Percentiles rank a stretch among this genome's conserved stretches.
Evolutionary conservation across 768 basidiomycete genomes (phyloP).

Genomic region (Termitomyces sp.): DNA sequence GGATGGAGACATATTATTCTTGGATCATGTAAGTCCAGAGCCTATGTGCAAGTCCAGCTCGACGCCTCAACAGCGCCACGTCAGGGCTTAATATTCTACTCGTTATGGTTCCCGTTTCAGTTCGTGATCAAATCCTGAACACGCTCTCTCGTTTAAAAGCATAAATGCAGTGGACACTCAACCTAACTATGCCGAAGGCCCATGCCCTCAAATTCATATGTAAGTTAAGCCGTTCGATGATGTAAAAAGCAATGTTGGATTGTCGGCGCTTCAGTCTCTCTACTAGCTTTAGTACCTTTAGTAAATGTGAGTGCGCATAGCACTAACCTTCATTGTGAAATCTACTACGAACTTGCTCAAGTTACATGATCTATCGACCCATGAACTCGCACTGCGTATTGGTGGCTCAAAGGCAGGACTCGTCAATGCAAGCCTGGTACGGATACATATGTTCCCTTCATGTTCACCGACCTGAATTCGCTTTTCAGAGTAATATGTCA

Average conservation of each 20-base stretch:
- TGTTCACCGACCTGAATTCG: neutral
- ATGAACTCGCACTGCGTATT: slow-evolving; percentile 68
- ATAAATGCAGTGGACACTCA: slow-evolving; percentile 49
- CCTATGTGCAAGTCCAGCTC: neutral
- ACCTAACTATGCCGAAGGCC: slow-evolving; percentile 41
- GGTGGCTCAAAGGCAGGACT: slow-evolving; percentile 77
- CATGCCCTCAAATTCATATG: slow-evolving; percentile 60
- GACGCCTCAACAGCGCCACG: neutral
- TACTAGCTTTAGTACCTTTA: slow-evolving; percentile 72
- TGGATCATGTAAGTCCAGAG: slow-evolving; percentile 48
- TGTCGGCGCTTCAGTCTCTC: slow-evolving; percentile 41
- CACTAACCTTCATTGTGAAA: neutral
- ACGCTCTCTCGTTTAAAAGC: neutral
- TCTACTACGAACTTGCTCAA: slow-evolving; percentile 19
- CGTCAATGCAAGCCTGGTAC: slow-evolving; percentile 76
- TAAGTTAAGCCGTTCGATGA: slow-evolving; percentile 18
- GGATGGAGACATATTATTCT: slow-evolving; percentile 55
- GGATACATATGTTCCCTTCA: slow-evolving; percentile 10
- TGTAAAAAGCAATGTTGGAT: neutral
- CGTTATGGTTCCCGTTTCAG: slow-evolving; percentile 64
- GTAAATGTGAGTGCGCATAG: slow-evolving; percentile 51
- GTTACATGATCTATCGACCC: slow-evolving; percentile 76
- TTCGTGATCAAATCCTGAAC: slow-evolving; percentile 27
- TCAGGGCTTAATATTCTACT: slow-evolving; percentile 71
- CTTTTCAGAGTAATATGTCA: slow-evolving; percentile 60